Evolutionary conservation across 164 flowering plant genomes (phyloP).

Genomic region (Berberis thunbergii): DNA sequence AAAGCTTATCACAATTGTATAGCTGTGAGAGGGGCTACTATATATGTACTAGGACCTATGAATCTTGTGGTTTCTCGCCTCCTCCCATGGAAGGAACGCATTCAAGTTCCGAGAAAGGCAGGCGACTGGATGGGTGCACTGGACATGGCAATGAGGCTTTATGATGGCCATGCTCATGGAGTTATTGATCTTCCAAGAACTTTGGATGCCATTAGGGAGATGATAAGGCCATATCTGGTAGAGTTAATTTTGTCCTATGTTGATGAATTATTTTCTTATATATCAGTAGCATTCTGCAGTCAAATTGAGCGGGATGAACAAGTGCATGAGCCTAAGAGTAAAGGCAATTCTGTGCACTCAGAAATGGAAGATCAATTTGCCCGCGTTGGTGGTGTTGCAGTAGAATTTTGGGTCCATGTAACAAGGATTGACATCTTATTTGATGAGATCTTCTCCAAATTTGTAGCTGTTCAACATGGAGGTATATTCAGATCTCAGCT

Average conservation of each 20-base stretch:
- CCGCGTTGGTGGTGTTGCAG: conserved; percentile 99
- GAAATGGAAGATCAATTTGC: conserved; percentile 88
- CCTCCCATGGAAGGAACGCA: conserved; percentile 95
- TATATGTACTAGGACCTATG: conserved; percentile 69
- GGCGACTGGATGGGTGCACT: conserved; percentile 99
- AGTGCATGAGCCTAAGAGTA: conserved; percentile 23
- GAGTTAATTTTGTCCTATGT: conserved; percentile 82
- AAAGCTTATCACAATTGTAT: conserved; percentile 86
- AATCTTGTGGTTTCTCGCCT: conserved; percentile 81
- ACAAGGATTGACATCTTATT: conserved; percentile 82
- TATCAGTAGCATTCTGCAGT: conserved; percentile 76
- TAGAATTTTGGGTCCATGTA: conserved; percentile 92
- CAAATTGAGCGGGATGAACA: conserved; percentile 50
- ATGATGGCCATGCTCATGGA: conserved; percentile 94
- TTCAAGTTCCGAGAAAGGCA: conserved; percentile 80
- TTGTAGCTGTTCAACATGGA: conserved; percentile 72
- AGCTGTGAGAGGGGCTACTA: conserved; percentile 78
- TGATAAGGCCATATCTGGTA: conserved; percentile 70
- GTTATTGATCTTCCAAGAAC: conserved; percentile 90
- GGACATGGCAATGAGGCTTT: conserved; percentile 92
- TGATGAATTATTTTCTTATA: conserved; percentile 93
- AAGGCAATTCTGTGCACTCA: conserved; percentile 31
- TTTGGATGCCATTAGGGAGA: conserved; percentile 52
- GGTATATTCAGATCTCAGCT: conserved; percentile 33
- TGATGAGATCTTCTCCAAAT: conserved; percentile 78